Evolutionary conservation across 2,329 filamentous ascomycete genomes (phyloP), one percentile per base, ranked within the genome.

Genomic region (Hypoxylon sp.): DNA sequence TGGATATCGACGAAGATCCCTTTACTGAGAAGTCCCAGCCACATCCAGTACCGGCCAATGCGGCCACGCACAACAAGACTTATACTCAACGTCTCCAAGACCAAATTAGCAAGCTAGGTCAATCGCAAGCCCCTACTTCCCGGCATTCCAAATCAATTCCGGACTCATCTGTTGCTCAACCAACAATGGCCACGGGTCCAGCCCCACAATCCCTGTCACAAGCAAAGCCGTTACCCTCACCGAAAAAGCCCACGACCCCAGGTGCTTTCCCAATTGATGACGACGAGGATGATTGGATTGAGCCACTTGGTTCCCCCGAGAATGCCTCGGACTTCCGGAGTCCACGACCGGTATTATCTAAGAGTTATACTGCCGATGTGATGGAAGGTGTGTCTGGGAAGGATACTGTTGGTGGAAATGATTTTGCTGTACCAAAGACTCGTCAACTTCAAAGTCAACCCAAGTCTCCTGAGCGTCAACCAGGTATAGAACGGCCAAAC

Each of bases 61-160:
- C 86, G 5, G 87, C 85, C 72, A 80, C 86, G 1, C 91, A 95
- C 76, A 94, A 90, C 80, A 97, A 97, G 78, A 94, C 94, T 0
- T 97, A 96, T n/a, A 97, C 96, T 0, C 94, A 98, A 79, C 87
- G 93, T 47, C 84, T 99, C 14, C 94, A 97, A 72, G 95, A 98
- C 75, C 94, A 94, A 74, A 98, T 99, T 74, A 97, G 90, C 76
- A 87, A 87, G 82, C 82, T 91, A 54, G 88, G 88, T 14, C 87
- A 91, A 72, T 84, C 84, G 0, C 87, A 88, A 65, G 79, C 85
- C 4, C 83, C 80, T 48, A 80, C 81, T 53, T 76, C 82, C 17
- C 81, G 85, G 39, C 78, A 81, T 14, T 84, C 86, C 1, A 88
- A 87, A 67, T 84, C 83, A 1, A 80, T 84, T 8, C 79, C 82